Conservation (phyloP, 2,329 filamentous ascomycete species). For the Curvularia spicifera region DNA sequence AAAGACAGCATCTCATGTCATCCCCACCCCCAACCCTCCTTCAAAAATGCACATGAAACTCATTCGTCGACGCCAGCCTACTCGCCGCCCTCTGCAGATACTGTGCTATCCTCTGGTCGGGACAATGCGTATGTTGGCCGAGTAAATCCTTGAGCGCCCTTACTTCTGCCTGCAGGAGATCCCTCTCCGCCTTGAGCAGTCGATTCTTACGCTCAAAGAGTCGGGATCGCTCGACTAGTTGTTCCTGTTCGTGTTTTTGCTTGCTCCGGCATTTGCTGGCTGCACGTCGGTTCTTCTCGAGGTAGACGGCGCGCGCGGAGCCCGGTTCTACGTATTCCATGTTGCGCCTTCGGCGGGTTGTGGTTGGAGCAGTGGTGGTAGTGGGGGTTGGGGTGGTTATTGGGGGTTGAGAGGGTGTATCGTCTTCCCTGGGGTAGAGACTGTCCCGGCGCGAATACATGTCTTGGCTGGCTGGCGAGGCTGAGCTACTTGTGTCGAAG, state of each 20-base stretch:
- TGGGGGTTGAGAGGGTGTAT: neutral
- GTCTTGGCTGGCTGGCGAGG: neutral
- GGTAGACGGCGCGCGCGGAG: slow-evolving; percentile 44
- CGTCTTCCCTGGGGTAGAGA: neutral
- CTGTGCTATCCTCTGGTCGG: slow-evolving; percentile 30
- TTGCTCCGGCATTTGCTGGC: slow-evolving; percentile 76
- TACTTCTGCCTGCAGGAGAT: slow-evolving; percentile 32
- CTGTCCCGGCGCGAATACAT: neutral
- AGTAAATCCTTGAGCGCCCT: slow-evolving; percentile 34
- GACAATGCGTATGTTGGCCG: slow-evolving; percentile 32
- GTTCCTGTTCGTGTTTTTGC: slow-evolving; percentile 62
- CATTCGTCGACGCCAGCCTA: slow-evolving; percentile 18
- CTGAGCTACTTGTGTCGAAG: neutral
- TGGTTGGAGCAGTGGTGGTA: neutral
- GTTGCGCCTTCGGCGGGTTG: slow-evolving; percentile 22
- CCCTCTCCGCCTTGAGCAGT: slow-evolving; percentile 37
- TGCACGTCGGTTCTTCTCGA: slow-evolving; percentile 73
- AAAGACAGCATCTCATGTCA: neutral
- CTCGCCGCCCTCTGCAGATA: slow-evolving; percentile 41
- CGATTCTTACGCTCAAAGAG: slow-evolving; percentile 39
- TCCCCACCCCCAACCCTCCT: too few relatives aligned
- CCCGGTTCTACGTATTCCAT: slow-evolving; percentile 32
- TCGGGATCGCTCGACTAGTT: slow-evolving; percentile 55
- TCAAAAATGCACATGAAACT: neutral
- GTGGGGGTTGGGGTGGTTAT: neutral